Evolutionary conservation across 1,139 yeast genomes (phyloP), one percentile per base, ranked within the genome.

Genomic region (Suhomyces coccinellae): DNA sequence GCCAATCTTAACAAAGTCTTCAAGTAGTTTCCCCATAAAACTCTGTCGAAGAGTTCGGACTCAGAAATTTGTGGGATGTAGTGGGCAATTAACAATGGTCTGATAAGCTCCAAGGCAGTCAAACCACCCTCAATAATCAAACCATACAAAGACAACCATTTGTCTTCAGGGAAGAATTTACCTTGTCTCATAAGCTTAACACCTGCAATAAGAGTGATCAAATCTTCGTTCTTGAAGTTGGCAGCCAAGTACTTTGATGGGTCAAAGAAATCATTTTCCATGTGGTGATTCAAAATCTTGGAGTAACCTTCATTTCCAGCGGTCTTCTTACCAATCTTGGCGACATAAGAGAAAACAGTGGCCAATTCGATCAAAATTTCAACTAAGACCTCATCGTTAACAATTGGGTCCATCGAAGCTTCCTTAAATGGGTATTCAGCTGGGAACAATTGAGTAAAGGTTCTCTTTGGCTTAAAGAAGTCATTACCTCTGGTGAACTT

Each of bases 281-380:
- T 56, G 26, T 57, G 55, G 6, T 59, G 51, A 9, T 52, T 48
- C 48, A 69, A 63, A 38, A 73, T 68, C 46, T 60, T 57, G 24
- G 48, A 45, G 49, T 52, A 67, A 15, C 83, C 80, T 14, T 75
- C 72, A 20, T 70, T 62, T 2, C 83, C 80, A 22, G 79, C 73
- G 12, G 78, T 66, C 8, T 52, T 57, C 50, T 69, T 73, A 24
- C 81, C 81, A 46, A 81, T 72, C 52, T 71, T 74, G n/a, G 84
- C 74, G 43, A 84, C 66, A 55, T 74, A 80, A 33, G 81, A 69
- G 48, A 85, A 81, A 16, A 84, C 67, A 7, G 84, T 74, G 15
- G 85, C 73, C 44, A 87, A 60, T 60, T 89, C 97, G 43, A 86
- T 71, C 48, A 89, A 67, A 3, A 87, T 71, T 61, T 89, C 97